Conservation (phyloP, 495 filamentous ascomycete genomes). For the Talaromyces adpressus region DNA sequence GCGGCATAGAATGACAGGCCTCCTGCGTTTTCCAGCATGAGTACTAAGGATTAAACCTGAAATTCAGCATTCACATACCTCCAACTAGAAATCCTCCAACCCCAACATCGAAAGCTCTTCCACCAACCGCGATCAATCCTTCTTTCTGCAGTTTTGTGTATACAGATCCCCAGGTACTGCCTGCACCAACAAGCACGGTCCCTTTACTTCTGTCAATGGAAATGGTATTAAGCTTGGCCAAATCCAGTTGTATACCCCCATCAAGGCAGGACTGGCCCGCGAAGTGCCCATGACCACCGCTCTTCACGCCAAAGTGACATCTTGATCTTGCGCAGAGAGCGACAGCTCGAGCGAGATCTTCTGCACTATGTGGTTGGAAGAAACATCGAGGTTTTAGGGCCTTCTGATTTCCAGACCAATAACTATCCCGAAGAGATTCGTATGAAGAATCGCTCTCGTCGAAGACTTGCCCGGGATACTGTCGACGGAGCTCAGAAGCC, state of each 20-base stretch:
- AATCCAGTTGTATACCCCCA: conserved; percentile 43
- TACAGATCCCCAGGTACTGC: conserved; percentile 41
- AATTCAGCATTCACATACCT: not conserved
- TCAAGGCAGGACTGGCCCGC: conserved; percentile 40
- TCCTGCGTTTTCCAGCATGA: not conserved
- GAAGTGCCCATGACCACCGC: conserved; percentile 16
- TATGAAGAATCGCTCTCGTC: too few species aligned
- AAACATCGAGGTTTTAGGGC: not conserved
- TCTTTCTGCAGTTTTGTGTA: conserved; percentile 35
- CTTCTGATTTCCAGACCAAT: not conserved
- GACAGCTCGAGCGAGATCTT: not conserved
- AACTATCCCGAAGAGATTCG: not conserved
- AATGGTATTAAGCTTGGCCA: conserved; percentile 37
- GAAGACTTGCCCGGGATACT: too few species aligned
- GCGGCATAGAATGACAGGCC: not conserved
- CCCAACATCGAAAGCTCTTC: conserved; percentile 41
- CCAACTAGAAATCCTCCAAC: conserved; percentile 36
- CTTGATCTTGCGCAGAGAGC: not conserved
- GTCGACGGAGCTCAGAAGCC: too few species aligned
- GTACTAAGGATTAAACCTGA: not conserved
- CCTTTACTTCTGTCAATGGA: conserved; percentile 34
- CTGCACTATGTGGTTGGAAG: not conserved
- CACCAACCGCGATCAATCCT: conserved; percentile 39
- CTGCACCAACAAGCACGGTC: conserved; percentile 38
- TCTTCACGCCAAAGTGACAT: not conserved